These are phyloP conservation scores for Paxillus involutus DNA, from an alignment of 768 basidiomycete genomes.

Conservation along the genomic window DNA sequence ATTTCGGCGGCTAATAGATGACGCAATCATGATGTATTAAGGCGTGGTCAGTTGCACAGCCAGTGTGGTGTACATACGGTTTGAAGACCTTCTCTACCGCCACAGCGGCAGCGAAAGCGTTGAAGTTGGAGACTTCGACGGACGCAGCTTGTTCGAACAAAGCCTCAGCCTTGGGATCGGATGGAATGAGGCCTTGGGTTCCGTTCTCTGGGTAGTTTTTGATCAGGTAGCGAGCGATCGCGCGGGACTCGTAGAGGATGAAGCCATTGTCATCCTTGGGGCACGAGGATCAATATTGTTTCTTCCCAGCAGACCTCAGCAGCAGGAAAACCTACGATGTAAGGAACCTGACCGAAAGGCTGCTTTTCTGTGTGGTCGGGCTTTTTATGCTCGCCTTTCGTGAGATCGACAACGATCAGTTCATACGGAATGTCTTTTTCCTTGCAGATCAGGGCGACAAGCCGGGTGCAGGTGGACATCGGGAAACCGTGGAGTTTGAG, in stretches of 20 bases:
- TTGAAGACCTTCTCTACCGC: conserved; percentile 54
- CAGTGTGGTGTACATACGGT: conserved; percentile 31
- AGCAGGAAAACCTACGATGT: conserved; percentile 30
- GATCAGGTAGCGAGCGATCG: conserved; percentile 59
- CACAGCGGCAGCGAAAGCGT: conserved; percentile 37
- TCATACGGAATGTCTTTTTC: conserved; percentile 62
- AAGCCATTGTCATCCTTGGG: conserved; percentile 60
- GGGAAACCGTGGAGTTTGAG: conserved; percentile 35
- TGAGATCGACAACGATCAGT: conserved; percentile 42
- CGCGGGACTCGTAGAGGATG: conserved; percentile 60
- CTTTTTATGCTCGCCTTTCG: conserved; percentile 45
- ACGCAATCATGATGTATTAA: not conserved
- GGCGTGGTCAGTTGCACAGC: not conserved
- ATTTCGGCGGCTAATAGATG: conserved; percentile 14
- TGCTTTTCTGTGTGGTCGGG: conserved; percentile 46
- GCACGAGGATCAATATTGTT: not conserved
- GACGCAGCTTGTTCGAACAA: conserved; percentile 36
- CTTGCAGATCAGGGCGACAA: conserved; percentile 49
- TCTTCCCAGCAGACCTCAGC: too few relatives aligned
- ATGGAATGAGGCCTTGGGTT: conserved; percentile 46
- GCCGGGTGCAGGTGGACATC: conserved; percentile 47
- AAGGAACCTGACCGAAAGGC: conserved; percentile 58
- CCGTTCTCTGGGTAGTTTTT: conserved; percentile 54
- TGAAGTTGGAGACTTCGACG: conserved; percentile 54
- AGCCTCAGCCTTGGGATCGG: conserved; percentile 33